Conservation (phyloP, 2,329 filamentous ascomycete species). For the Ilyonectria robusta region DNA sequence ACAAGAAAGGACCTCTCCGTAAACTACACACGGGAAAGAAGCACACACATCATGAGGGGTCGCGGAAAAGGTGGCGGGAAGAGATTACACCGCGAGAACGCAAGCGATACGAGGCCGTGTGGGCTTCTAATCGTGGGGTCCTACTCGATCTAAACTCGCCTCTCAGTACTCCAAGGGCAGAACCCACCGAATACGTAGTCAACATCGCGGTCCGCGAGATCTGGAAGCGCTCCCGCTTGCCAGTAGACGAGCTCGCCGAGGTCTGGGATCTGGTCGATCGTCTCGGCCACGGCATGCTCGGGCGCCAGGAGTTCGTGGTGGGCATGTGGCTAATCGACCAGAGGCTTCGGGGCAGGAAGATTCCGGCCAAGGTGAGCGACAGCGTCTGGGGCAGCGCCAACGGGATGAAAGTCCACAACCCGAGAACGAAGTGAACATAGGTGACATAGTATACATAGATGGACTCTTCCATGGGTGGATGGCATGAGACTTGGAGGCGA, state of each 20-base stretch:
- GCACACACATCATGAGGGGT: conserved; percentile 83
- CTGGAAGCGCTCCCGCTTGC: conserved; percentile 80
- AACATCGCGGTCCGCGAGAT: conserved; percentile 81
- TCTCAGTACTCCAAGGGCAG: conserved; percentile 36
- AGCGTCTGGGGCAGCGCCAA: conserved; percentile 83
- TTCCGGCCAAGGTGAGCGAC: conserved; percentile 78
- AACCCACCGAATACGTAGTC: conserved; percentile 67
- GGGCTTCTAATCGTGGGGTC: conserved; percentile 83
- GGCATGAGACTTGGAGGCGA: conserved; percentile 18
- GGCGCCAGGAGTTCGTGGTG: conserved; percentile 82
- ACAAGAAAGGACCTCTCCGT: conserved; percentile 63
- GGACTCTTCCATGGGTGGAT: neutral
- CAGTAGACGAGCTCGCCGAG: conserved; percentile 77
- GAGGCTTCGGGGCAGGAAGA: conserved; percentile 82
- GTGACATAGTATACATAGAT: conserved; percentile 14
- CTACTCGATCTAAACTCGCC: conserved; percentile 54
- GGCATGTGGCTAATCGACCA: conserved; percentile 89
- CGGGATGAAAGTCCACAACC: conserved; percentile 58
- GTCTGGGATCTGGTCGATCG: conserved; percentile 83
- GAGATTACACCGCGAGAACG: conserved; percentile 79
- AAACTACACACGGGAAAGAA: conserved; percentile 71
- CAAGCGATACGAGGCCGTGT: conserved; percentile 87
- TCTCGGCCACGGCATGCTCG: conserved; percentile 67
- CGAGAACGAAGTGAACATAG: conserved; percentile 46
- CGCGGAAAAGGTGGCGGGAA: conserved; percentile 83